These are phyloP conservation scores for Aspergillus indologenus DNA, from an alignment of 495 filamentous ascomycete genomes.

Conservation along the genomic window DNA sequence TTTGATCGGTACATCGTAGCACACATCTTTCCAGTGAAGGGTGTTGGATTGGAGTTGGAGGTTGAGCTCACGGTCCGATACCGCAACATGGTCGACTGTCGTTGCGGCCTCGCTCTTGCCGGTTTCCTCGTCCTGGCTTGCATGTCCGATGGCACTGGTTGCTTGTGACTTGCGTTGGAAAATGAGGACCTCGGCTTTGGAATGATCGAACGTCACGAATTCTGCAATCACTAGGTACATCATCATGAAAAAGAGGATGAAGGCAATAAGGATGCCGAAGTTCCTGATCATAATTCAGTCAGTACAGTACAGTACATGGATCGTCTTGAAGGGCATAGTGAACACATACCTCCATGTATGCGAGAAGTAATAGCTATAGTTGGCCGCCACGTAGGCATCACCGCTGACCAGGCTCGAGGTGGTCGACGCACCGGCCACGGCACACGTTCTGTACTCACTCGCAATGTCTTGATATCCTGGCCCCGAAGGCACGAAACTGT, in stretches of 20 bases:
- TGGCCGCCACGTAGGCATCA: constrained; percentile 40
- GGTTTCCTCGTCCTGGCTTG: neutral
- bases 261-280: constrained; percentile 56
- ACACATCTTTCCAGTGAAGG: constrained; percentile 67
- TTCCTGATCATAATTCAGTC: constrained; percentile 32
- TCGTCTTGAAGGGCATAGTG: neutral
- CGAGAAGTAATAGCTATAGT: constrained; percentile 44
- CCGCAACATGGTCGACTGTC: constrained; percentile 17
- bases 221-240: constrained; percentile 34
- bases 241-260: constrained; percentile 51
- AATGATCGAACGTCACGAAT: constrained; percentile 23
- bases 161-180: constrained; percentile 26
- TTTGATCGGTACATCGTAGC: constrained; percentile 38
- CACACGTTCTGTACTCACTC: constrained; percentile 32
- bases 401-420: constrained; percentile 43
- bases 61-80: constrained; percentile 31
- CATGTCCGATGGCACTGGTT: neutral
- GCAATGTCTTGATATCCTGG: constrained; percentile 25
- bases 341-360: constrained; percentile 46
- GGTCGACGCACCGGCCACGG: constrained; percentile 44
- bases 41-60: constrained; percentile 44
- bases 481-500: constrained; percentile 49
- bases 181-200: constrained; percentile 39
- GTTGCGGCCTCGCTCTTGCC: constrained; percentile 9
- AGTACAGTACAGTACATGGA: neutral